phyloP scores from a whole-genome alignment of 257 asterid species.

The Solanum chiquidenum region DNA sequence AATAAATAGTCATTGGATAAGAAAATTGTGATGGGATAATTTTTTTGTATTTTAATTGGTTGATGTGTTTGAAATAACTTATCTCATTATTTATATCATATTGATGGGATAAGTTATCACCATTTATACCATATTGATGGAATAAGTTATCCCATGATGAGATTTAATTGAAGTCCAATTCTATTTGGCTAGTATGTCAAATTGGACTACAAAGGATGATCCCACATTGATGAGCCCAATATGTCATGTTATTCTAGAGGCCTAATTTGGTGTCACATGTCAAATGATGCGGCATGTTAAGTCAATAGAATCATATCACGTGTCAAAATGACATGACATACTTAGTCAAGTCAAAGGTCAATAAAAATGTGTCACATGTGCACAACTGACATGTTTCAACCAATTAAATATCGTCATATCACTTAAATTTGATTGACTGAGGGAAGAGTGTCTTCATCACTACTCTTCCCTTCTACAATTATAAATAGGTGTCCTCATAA shows the following conservation, averaged over 20 bases:
- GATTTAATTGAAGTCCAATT: neutral
- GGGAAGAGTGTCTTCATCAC: neutral
- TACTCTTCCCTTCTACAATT: neutral
- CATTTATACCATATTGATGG: no score
- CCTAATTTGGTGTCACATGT: neutral
- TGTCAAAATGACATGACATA: neutral
- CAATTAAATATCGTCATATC: neutral
- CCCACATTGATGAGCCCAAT: neutral
- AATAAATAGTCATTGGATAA: no score
- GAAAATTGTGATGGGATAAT: no score
- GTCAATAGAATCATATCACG: no score
- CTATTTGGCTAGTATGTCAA: neutral
- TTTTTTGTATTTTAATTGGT: neutral
- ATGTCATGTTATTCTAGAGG: neutral
- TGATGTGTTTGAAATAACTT: fast-evolving
- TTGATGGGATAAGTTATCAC: no score
- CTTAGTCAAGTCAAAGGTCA: neutral
- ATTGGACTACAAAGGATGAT: neutral
- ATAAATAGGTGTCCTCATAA: neutral
- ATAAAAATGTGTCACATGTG: neutral
- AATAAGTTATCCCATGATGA: fast-evolving
- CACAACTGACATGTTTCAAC: neutral
- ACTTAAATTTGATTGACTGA: neutral
- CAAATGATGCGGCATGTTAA: no score
- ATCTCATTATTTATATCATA: no score